These are phyloP conservation scores for Xylariomycetidae sp. DNA, from an alignment of 2,329 filamentous ascomycete genomes.

Conservation along the genomic window DNA sequence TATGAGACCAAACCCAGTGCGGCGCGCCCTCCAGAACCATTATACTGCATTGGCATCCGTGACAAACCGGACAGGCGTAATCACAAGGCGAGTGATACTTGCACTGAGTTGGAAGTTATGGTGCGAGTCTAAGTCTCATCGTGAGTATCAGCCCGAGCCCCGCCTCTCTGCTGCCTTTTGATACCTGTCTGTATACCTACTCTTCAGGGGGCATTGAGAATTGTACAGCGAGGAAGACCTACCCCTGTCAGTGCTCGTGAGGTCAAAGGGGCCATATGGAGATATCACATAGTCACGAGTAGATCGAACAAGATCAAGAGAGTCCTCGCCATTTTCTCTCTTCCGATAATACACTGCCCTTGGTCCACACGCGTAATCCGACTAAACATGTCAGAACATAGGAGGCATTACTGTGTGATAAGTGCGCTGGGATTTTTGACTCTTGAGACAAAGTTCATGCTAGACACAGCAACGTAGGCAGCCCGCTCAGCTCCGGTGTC, in stretches of 20 bases:
- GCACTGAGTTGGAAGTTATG: no score
- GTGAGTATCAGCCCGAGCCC: no score
- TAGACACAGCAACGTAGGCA: conserved; percentile 41
- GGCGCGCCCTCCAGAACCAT: conserved; percentile 57
- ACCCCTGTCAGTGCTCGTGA: no score
- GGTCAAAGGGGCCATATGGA: no score
- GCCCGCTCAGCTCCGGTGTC: no score
- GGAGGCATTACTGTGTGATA: no score
- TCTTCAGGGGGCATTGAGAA: no score
- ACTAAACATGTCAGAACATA: no score
- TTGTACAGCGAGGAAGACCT: conserved; percentile 57
- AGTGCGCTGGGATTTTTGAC: conserved; percentile 17
- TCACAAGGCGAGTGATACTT: conserved; percentile 55
- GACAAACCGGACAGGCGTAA: conserved; percentile 36
- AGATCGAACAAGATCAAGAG: conserved; percentile 59
- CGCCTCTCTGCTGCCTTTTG: no score
- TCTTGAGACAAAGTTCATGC: conserved; percentile 59
- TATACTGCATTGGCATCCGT: no score
- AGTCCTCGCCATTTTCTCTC: conserved; percentile 54
- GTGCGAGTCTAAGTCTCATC: no score
- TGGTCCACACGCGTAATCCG: conserved; percentile 53
- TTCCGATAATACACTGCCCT: conserved; percentile 57
- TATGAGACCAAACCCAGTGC: conserved; percentile 61
- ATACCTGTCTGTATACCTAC: no score
- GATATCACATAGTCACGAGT: conserved; percentile 45